phyloP scores from a whole-genome alignment of 371 early-diverging fungal species.

The Mucor sp. region DNA sequence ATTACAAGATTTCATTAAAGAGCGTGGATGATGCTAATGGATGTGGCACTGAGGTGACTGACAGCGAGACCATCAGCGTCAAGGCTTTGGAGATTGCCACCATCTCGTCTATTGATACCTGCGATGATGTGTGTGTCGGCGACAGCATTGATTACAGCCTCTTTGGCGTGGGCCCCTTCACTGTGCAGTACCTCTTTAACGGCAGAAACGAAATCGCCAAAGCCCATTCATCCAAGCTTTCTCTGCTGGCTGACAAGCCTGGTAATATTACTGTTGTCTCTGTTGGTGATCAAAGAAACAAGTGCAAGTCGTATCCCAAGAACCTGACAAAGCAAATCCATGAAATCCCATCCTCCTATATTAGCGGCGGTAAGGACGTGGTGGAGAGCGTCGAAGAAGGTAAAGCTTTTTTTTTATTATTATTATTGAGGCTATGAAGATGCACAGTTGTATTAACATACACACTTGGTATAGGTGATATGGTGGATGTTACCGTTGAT shows the following conservation, averaged over 20 bases:
- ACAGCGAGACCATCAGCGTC: constrained; percentile 21
- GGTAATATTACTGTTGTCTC: constrained; percentile 57
- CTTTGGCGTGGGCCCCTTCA: constrained; percentile 46
- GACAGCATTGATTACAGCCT: constrained; percentile 48
- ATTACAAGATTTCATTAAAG: constrained; percentile 38
- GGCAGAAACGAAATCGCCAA: constrained; percentile 36
- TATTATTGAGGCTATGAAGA: neutral
- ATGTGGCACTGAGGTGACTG: constrained; percentile 29
- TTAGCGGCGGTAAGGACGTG: constrained; percentile 52
- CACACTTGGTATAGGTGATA: constrained; percentile 32
- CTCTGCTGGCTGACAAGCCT: constrained; percentile 54
- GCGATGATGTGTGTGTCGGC: constrained; percentile 53
- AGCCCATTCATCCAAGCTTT: constrained; percentile 28
- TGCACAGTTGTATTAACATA: neutral
- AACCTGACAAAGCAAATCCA: constrained; percentile 44
- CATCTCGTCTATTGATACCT: constrained; percentile 38
- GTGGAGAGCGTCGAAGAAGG: constrained; percentile 55
- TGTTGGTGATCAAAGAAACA: constrained; percentile 54
- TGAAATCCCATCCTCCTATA: constrained; percentile 48
- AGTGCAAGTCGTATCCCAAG: constrained; percentile 50
- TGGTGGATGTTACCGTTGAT: constrained; percentile 52
- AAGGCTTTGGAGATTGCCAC: constrained; percentile 50
- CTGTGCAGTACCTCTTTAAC: constrained; percentile 48
- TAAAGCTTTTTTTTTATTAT: constrained; percentile 1
- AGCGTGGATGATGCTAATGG: constrained; percentile 48